These are phyloP conservation scores for Kodamaea arcana DNA, from an alignment of 1,139 yeast genomes.

Conservation along the genomic window DNA sequence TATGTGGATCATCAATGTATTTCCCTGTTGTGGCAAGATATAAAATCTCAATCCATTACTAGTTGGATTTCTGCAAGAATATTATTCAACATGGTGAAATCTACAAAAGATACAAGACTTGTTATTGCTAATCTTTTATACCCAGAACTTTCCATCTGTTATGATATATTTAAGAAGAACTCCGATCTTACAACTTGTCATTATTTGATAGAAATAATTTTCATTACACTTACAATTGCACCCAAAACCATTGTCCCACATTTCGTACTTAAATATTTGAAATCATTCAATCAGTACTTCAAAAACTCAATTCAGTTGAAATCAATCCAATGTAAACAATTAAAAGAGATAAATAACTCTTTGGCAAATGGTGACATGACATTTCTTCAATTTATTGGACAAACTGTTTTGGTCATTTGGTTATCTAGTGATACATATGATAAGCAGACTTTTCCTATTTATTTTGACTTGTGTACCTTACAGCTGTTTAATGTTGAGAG, in stretches of 20 bases:
- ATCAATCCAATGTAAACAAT: slow-evolving; percentile 1
- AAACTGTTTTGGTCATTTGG: slow-evolving; percentile 7
- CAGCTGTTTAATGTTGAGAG: neutral
- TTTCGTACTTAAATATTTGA: neutral
- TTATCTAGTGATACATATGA: neutral
- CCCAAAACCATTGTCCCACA: neutral
- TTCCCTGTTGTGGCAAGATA: slow-evolving; percentile 1
- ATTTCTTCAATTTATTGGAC: slow-evolving; percentile 6
- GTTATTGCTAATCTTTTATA: neutral
- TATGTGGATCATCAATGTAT: slow-evolving; percentile 3
- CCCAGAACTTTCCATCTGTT: neutral
- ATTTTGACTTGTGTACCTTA: neutral
- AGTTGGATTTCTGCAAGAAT: slow-evolving; percentile 4
- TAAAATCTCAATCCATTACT: neutral
- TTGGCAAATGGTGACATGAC: slow-evolving; percentile 2
- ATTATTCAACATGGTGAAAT: slow-evolving; percentile 1
- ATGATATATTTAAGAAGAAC: neutral
- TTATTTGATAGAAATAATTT: slow-evolving; percentile 1
- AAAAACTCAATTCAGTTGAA: slow-evolving; percentile 5
- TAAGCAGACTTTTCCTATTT: neutral
- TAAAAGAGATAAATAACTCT: neutral
- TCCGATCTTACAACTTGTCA: slow-evolving; percentile 2
- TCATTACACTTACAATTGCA: neutral
- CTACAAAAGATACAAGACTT: neutral
- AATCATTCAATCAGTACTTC: slow-evolving; percentile 1